phyloP scores from a whole-genome alignment of 2,329 filamentous ascomycete species.

The Westerdykella ornata region DNA sequence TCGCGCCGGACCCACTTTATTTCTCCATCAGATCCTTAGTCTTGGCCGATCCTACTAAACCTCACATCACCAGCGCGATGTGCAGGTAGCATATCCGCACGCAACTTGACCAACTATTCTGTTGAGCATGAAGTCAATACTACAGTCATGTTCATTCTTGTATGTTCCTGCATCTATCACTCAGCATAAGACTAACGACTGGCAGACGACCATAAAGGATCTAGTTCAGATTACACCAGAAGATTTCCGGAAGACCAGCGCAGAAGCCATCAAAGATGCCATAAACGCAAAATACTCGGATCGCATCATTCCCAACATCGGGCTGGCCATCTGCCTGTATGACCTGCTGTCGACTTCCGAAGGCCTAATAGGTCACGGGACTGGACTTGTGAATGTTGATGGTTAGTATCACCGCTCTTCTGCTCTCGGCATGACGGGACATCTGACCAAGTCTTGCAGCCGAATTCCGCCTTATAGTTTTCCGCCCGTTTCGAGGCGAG shows the following conservation, averaged over 20 bases:
- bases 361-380: constrained; percentile 87
- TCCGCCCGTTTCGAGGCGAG: constrained; percentile 92
- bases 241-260: constrained; percentile 77
- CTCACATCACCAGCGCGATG: background rate
- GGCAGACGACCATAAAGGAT: constrained; percentile 84
- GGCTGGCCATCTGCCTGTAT: constrained; percentile 88
- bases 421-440: background rate
- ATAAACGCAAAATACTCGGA: constrained; percentile 97
- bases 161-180: constrained; percentile 14
- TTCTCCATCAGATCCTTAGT: background rate
- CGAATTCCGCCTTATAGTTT: constrained; percentile 88
- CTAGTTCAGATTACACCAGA: constrained; percentile 86
- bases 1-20: background rate
- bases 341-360: constrained; percentile 86
- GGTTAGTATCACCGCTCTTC: constrained; percentile 45
- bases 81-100: constrained; percentile 9
- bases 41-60: background rate
- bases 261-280: constrained; percentile 85
- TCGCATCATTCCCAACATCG: constrained; percentile 92
- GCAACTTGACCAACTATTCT: constrained; percentile 1
- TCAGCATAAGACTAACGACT: constrained; percentile 4
- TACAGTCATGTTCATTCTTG: constrained; percentile 36
- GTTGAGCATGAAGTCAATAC: constrained; percentile 22
- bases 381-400: constrained; percentile 89
- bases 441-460: constrained; percentile 49